Conservation (phyloP, 192 early-diverging fungal genomes). For the Phlyctochytrium arcticum region DNA sequence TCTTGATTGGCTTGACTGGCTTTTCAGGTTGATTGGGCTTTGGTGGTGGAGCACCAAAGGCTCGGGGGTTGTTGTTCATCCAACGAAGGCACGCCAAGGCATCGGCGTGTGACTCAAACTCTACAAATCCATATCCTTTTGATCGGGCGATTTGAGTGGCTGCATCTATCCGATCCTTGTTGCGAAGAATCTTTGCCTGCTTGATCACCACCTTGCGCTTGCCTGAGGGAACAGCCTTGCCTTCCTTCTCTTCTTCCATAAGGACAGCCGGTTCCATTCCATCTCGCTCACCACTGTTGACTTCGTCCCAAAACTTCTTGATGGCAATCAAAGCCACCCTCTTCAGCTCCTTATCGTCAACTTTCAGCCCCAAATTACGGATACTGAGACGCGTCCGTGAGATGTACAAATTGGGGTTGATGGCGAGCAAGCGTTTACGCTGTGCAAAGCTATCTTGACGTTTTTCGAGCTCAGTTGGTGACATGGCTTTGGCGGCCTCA, state of each 20-base stretch:
- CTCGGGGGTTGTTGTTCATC: constrained; percentile 71
- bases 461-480: constrained; percentile 73
- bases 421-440: constrained; percentile 73
- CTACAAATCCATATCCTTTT: constrained; percentile 92
- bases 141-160: constrained; percentile 61
- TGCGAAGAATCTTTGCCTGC: constrained; percentile 75
- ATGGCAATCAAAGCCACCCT: constrained; percentile 30
- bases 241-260: constrained; percentile 69
- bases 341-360: constrained; percentile 70
- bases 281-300: constrained; percentile 29
- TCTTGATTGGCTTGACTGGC: background rate
- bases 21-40: constrained; percentile 8
- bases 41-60: constrained; percentile 23
- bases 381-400: constrained; percentile 86
- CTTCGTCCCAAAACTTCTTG: constrained; percentile 49
- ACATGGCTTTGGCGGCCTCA: constrained; percentile 66
- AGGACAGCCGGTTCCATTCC: constrained; percentile 56
- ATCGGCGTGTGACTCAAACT: constrained; percentile 81
- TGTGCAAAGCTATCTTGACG: constrained; percentile 76
- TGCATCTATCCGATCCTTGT: constrained; percentile 73
- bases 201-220: constrained; percentile 49
- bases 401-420: constrained; percentile 86
- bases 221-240: constrained; percentile 24
- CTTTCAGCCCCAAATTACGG: constrained; percentile 71
- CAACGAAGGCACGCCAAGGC: constrained; percentile 89